These are phyloP conservation scores for Lasiosphaeria hispida DNA, from an alignment of 495 filamentous ascomycete species.

Conservation along the genomic window DNA sequence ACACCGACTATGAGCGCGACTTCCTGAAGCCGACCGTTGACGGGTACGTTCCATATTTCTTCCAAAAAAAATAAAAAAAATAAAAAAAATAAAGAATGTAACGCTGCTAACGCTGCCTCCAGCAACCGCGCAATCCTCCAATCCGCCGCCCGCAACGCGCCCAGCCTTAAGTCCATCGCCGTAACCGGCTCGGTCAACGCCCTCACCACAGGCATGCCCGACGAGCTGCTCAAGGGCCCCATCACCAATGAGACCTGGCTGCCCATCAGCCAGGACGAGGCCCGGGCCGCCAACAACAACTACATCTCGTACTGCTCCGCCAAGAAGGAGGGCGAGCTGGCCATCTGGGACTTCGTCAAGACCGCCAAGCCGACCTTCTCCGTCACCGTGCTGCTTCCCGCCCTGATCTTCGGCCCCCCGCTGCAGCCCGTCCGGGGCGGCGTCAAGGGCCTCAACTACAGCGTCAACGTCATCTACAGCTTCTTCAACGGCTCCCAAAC, in stretches of 20 bases:
- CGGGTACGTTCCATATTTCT: constrained; percentile 11
- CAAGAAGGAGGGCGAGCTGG: constrained; percentile 36
- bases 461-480: constrained; percentile 29
- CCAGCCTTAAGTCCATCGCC: constrained; percentile 33
- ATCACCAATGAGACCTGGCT: constrained; percentile 33
- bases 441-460: constrained; percentile 33
- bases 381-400: constrained; percentile 27
- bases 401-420: constrained; percentile 31
- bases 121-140: constrained; percentile 30
- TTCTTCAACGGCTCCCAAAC: constrained; percentile 33
- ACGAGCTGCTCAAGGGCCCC: constrained; percentile 25
- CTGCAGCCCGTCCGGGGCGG: constrained; percentile 21
- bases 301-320: constrained; percentile 32
- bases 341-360: constrained; percentile 34
- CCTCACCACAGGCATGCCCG: constrained; percentile 26
- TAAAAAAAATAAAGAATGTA: too few relatives aligned
- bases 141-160: constrained; percentile 24
- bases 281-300: constrained; percentile 23
- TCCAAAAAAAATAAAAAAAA: too few relatives aligned
- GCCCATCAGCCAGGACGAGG: constrained; percentile 30
- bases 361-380: constrained; percentile 23
- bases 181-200: constrained; percentile 39
- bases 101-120: background rate
- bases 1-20: constrained; percentile 28
- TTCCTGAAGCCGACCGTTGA: constrained; percentile 27